A percentile compares a stretch with the other conserved stretches of the same genome.
phyloP scores from a whole-genome alignment of 2,329 filamentous ascomycete genomes.

The Penicillium capsulatum region DNA sequence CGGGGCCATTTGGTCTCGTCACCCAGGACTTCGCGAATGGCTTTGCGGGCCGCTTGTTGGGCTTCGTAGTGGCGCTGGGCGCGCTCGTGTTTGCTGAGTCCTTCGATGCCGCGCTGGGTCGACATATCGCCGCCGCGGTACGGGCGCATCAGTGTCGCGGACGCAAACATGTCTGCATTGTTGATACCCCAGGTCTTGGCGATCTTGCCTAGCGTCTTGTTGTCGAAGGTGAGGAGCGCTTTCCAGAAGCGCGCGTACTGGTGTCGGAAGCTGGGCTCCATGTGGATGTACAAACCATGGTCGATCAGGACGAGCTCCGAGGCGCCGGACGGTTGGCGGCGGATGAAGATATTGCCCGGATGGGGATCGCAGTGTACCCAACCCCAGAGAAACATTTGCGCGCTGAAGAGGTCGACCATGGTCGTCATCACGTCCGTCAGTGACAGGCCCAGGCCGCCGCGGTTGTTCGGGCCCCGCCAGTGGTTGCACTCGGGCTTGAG shows the following conservation, averaged over 20 bases:
- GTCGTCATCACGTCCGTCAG: constrained; percentile 89
- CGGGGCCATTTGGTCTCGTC: constrained; percentile 87
- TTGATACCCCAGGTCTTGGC: constrained; percentile 81
- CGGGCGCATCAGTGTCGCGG: constrained; percentile 80
- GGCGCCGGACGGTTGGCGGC: constrained; percentile 73
- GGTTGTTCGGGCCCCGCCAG: constrained; percentile 69
- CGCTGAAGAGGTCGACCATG: constrained; percentile 94
- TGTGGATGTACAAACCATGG: constrained; percentile 92
- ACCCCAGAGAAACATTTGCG: constrained; percentile 97
- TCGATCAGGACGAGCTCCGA: constrained; percentile 93
- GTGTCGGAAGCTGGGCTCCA: constrained; percentile 75
- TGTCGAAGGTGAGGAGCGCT: constrained; percentile 88
- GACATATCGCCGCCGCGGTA: constrained; percentile 78
- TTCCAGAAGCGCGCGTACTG: constrained; percentile 94
- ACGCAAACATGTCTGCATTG: constrained; percentile 86
- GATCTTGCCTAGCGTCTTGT: constrained; percentile 67
- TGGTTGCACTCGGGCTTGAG: constrained; percentile 75
- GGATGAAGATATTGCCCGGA: constrained; percentile 94
- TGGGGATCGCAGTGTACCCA: constrained; percentile 95
- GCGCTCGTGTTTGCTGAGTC: constrained; percentile 52
- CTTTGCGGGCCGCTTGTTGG: constrained; percentile 66
- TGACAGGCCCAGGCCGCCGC: constrained; percentile 77
- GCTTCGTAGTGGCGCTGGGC: constrained; percentile 68
- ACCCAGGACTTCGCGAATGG: constrained; percentile 72
- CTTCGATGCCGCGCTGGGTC: constrained; percentile 55